Evolutionary conservation across 2,329 filamentous ascomycete genomes (phyloP), one percentile per base, ranked within the genome.

Genomic region (Sporothrix protearum): DNA sequence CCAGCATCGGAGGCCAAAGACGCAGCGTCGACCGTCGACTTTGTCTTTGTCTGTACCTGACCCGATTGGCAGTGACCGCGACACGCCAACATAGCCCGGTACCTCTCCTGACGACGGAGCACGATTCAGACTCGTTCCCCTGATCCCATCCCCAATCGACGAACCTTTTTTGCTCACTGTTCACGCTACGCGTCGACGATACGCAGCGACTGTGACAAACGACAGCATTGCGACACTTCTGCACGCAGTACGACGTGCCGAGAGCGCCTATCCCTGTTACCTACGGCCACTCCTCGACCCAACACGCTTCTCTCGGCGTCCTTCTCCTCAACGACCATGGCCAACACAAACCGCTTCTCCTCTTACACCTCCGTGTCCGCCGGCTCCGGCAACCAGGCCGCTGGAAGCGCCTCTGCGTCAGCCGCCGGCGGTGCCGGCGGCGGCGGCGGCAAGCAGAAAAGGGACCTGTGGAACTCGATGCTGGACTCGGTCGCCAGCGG

Each of bases 391-490:
- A 82, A 82, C 76, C 86, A 85, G 75, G 86, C 88, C 82, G 68
- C 68, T 10, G 61, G 55, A 36, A 70, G 67, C 30, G 53, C 39
- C 25, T 70, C 51, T 42, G 68, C 59, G 8, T 69, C 67, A 8
- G 66, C 45, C 8, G 64, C 42, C 10, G 45, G 39, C 47, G 59
- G 25, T 16, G 55, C n/a, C 42, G 87, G 28, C 8, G 55, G 45
- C 25, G 14, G 70, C 63, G 68, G 47, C 19, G 53, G 63, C 67
- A 90, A 92, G 76, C 90, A 91, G 75, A 94, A 93, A 83, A 93
- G 92, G 82, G 93, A 97, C 79, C 90, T 97, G 81, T 97, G 95
- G 95, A 94, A 92, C 73, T 94, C 93, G 59, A 93, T 97, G 91
- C 86, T 97, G 76, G 93, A 96, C 81, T 91, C 89, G 69, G 94